These are phyloP conservation scores for Boletus huronensis DNA, from an alignment of 768 basidiomycete genomes.

Conservation along the genomic window DNA sequence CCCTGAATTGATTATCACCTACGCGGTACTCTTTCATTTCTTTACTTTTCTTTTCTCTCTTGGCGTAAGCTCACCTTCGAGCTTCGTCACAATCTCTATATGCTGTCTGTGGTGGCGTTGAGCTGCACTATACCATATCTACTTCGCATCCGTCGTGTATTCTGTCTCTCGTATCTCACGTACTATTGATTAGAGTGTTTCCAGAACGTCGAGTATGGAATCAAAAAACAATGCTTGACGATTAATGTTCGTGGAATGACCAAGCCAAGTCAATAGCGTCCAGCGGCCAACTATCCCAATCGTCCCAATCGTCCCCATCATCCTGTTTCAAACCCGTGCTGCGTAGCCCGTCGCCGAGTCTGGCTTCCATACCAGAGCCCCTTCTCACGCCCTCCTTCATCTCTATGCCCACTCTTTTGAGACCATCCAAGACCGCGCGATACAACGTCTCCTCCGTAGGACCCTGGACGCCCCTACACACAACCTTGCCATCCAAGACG, in stretches of 20 bases:
- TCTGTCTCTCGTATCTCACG: background rate
- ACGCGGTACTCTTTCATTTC: background rate
- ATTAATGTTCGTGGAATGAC: background rate
- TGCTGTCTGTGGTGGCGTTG: slow-evolving; percentile 12
- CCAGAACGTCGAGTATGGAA: background rate
- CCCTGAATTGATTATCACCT: background rate
- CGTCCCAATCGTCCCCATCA: background rate
- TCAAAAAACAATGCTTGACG: background rate
- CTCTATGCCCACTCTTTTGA: slow-evolving; percentile 48
- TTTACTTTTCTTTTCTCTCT: background rate
- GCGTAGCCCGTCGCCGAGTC: slow-evolving; percentile 19
- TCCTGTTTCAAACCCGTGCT: slow-evolving; percentile 1
- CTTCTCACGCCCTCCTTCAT: slow-evolving; percentile 35
- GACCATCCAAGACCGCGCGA: slow-evolving; percentile 53
- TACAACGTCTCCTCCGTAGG: slow-evolving; percentile 64
- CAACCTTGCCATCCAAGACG: slow-evolving; percentile 58
- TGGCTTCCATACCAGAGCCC: slow-evolving; percentile 50
- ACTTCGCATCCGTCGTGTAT: background rate
- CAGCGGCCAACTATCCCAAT: background rate
- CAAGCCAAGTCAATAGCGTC: background rate
- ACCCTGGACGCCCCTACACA: slow-evolving; percentile 60
- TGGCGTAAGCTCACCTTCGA: background rate
- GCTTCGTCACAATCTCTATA: background rate
- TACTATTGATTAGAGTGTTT: background rate
- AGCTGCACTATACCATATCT: slow-evolving; percentile 13